A percentile compares a stretch with the other conserved stretches of the same genome.
Evolutionary conservation across 2,329 filamentous ascomycete species (phyloP).

Genomic region (Aspergillus sp.): DNA sequence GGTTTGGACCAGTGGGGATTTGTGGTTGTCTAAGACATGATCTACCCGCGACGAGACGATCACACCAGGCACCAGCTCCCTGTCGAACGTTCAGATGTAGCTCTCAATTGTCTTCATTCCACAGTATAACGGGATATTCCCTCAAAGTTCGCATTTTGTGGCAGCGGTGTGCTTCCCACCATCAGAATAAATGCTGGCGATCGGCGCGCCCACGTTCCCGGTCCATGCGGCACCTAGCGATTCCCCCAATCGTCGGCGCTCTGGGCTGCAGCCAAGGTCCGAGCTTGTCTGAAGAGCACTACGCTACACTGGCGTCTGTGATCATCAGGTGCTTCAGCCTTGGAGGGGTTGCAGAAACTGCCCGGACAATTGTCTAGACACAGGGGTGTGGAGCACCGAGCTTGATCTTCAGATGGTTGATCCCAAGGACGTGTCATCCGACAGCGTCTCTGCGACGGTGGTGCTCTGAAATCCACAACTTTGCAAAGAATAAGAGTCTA

Average conservation of each 20-base stretch:
- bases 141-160: background rate
- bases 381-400: conserved; percentile 14
- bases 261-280: conserved; percentile 17
- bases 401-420: background rate
- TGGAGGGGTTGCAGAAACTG: background rate
- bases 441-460: background rate
- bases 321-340: conserved; percentile 8
- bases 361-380: conserved; percentile 21
- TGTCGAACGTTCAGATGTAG: background rate
- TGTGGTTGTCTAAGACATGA: background rate
- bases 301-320: background rate
- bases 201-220: conserved; percentile 2
- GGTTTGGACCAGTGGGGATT: background rate
- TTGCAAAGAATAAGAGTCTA: background rate
- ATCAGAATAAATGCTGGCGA: background rate
- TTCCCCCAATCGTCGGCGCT: background rate
- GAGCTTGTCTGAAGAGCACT: conserved; percentile 21
- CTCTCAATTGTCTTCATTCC: background rate
- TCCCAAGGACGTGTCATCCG: conserved; percentile 1
- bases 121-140: background rate
- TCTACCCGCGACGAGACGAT: background rate
- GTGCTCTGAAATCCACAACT: background rate
- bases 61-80: background rate
- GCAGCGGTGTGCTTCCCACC: background rate
- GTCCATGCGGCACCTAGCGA: background rate